These are phyloP conservation scores for Fusarium torulosum DNA, from an alignment of 2,329 filamentous ascomycete genomes.

Conservation along the genomic window DNA sequence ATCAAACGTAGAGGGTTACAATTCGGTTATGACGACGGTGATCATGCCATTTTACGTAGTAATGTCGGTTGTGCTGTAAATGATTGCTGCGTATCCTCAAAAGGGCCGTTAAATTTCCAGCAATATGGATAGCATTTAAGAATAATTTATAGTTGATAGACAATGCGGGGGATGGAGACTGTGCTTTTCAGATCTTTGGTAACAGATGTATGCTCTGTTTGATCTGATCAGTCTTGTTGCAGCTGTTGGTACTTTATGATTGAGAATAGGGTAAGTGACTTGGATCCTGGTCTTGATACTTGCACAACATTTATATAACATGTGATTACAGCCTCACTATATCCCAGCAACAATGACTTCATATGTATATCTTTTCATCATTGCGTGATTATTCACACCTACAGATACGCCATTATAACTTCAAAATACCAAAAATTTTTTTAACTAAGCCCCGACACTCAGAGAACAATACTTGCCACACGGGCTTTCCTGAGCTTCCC, in stretches of 20 bases:
- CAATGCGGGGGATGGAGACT: slow-evolving; percentile 27
- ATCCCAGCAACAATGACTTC: not conserved
- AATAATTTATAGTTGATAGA: slow-evolving; percentile 13
- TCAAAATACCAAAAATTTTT: slow-evolving; percentile 2
- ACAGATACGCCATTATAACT: not conserved
- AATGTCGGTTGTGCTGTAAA: not conserved
- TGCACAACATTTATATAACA: not conserved
- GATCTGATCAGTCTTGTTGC: slow-evolving; percentile 9
- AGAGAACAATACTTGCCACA: not conserved
- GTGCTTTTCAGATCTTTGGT: slow-evolving; percentile 22
- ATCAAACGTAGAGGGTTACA: slow-evolving; percentile 11
- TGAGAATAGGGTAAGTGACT: not conserved
- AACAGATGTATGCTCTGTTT: slow-evolving; percentile 7
- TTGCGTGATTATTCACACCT: not conserved
- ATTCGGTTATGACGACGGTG: slow-evolving; percentile 17
- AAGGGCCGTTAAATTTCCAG: slow-evolving; percentile 15
- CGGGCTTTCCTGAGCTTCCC: not conserved
- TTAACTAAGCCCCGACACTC: not conserved
- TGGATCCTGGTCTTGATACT: not conserved
- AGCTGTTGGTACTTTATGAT: not conserved
- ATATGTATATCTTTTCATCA: not conserved
- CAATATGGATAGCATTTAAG: slow-evolving; percentile 11
- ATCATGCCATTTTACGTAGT: slow-evolving; percentile 36
- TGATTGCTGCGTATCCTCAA: not conserved
- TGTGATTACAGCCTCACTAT: slow-evolving; percentile 25